These are phyloP conservation scores for Pyrus bretschneideri DNA, from an alignment of 306 rosid species.

Conservation along the genomic window DNA sequence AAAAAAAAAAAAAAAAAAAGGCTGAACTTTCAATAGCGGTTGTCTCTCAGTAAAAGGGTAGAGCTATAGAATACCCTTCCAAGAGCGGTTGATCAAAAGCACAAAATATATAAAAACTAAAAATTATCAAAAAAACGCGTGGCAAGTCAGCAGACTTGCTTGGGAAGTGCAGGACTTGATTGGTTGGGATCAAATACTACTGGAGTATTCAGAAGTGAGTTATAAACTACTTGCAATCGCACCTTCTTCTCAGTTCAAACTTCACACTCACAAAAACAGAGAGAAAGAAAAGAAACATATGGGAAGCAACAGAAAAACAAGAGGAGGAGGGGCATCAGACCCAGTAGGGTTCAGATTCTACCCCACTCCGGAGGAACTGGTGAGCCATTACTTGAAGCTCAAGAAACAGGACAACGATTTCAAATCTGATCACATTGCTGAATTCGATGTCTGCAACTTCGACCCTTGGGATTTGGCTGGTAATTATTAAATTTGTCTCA, in stretches of 20 bases:
- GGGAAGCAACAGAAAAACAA: not conserved
- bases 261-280: not conserved
- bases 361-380: constrained; percentile 65
- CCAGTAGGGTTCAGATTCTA: constrained; percentile 52
- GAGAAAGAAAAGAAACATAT: not conserved
- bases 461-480: constrained; percentile 59
- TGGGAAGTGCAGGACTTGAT: not conserved
- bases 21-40: too few species aligned
- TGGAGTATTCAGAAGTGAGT: not conserved
- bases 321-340: not conserved
- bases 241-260: not conserved
- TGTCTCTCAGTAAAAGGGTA: not conserved
- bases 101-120: not conserved
- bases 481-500: not conserved
- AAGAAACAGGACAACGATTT: constrained; percentile 23
- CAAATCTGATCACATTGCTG: constrained; percentile 15
- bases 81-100: not conserved
- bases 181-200: not conserved
- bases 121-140: not conserved
- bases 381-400: constrained; percentile 28
- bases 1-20: too few species aligned
- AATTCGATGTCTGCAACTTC: constrained; percentile 30
- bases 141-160: not conserved
- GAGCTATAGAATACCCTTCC: not conserved
- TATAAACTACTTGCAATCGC: not conserved